Evolutionary conservation across 495 filamentous ascomycete species (phyloP).

Genomic region (Annulohypoxylon nitens): DNA sequence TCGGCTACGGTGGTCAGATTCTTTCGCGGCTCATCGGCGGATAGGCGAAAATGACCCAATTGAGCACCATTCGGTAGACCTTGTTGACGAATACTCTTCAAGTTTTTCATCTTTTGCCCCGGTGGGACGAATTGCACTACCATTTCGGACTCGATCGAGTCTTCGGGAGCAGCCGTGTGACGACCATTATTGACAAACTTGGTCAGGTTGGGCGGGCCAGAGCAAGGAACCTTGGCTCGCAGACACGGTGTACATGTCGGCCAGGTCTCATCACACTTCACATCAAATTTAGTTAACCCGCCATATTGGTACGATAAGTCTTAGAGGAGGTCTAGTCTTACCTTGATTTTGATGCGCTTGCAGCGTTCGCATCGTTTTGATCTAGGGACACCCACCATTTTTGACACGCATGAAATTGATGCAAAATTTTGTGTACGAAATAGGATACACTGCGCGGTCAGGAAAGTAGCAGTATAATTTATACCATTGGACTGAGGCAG

Average conservation of each 20-base stretch:
- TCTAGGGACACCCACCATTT: slow-evolving; percentile 41
- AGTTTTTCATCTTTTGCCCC: background rate
- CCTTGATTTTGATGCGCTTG: slow-evolving; percentile 41
- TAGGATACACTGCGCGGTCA: slow-evolving; percentile 18
- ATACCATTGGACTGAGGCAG: slow-evolving; percentile 6
- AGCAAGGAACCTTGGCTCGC: slow-evolving; percentile 28
- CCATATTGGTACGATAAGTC: background rate
- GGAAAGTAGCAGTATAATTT: background rate
- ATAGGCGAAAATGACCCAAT: slow-evolving; percentile 33
- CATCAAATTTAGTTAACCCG: background rate
- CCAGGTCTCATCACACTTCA: slow-evolving; percentile 44
- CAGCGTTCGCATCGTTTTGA: slow-evolving; percentile 36
- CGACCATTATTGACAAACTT: slow-evolving; percentile 34
- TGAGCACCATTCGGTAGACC: slow-evolving; percentile 28
- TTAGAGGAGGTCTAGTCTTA: background rate
- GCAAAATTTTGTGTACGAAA: slow-evolving; percentile 20
- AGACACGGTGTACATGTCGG: slow-evolving; percentile 39
- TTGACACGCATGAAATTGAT: slow-evolving; percentile 15
- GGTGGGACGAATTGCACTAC: background rate
- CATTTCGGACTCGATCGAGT: background rate
- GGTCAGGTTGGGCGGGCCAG: slow-evolving; percentile 29
- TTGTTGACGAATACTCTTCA: slow-evolving; percentile 28
- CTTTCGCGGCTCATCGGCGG: slow-evolving; percentile 24
- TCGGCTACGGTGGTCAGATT: slow-evolving; percentile 34
- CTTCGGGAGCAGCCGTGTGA: background rate